Conservation (phyloP, 148 eudicot genomes). For the Rhododendron williamsianum region DNA sequence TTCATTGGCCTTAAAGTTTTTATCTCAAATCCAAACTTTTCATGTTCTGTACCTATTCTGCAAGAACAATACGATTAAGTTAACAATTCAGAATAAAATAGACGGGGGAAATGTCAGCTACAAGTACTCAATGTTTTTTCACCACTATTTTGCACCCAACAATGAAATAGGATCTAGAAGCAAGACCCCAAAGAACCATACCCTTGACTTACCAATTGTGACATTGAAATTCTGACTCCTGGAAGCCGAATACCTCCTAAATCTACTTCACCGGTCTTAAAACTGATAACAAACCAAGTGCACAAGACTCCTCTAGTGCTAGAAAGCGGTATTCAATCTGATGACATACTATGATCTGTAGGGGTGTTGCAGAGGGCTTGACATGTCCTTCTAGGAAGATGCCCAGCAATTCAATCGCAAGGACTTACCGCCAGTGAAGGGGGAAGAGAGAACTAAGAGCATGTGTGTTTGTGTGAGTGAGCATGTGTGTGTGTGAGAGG, state of each 20-base stretch:
- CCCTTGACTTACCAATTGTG: not conserved
- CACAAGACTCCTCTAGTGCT: not conserved
- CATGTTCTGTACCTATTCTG: conserved; percentile 99
- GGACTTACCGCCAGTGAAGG: not conserved
- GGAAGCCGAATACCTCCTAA: not conserved
- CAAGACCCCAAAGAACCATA: not conserved
- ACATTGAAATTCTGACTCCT: not conserved
- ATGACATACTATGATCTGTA: too few relatives aligned
- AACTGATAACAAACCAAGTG: not conserved
- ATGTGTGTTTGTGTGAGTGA: not conserved
- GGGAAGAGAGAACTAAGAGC: not conserved
- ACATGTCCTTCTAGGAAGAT: not conserved
- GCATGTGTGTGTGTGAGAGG: not conserved
- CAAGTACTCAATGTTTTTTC: not conserved
- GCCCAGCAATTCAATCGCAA: not conserved
- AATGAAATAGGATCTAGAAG: not conserved
- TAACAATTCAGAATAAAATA: not conserved
- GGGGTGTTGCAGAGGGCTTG: not conserved
- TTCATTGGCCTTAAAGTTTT: conserved; percentile 76
- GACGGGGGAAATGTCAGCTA: not conserved
- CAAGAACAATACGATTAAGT: conserved; percentile 8
- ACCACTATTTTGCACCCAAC: not conserved
- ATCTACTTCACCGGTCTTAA: not conserved
- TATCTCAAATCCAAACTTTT: conserved; percentile 94
- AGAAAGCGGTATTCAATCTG: not conserved